phyloP scores from a whole-genome alignment of 306 rosid genomes.

The Dalbergia cochinchinensis region DNA sequence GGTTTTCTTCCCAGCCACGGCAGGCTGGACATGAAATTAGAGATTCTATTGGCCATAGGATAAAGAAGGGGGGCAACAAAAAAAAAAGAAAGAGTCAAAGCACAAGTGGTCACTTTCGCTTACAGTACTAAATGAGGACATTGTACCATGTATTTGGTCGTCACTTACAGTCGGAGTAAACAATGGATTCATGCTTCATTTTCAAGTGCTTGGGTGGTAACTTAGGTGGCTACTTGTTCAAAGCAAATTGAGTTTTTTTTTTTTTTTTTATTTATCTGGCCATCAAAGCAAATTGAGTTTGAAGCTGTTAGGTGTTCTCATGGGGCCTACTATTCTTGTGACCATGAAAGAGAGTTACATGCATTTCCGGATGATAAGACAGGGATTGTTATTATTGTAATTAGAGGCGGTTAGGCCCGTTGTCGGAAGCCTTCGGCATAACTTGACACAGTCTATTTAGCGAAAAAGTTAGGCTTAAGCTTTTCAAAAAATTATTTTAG shows the following conservation, averaged over 20 bases:
- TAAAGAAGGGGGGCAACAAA: background rate
- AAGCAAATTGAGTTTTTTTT: conserved; percentile 18
- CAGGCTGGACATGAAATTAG: background rate
- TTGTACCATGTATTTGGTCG: conserved; percentile 26
- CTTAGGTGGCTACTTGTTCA: conserved; percentile 26
- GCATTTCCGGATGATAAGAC: conserved; percentile 14
- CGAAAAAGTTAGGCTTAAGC: too few relatives aligned
- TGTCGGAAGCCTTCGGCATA: too few relatives aligned
- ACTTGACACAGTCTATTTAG: too few relatives aligned
- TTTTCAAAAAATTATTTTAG: too few relatives aligned
- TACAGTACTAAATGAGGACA: conserved; percentile 19
- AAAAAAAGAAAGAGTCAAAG: background rate
- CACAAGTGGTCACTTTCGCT: conserved; percentile 1
- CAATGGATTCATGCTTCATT: conserved; percentile 42
- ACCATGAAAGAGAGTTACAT: conserved; percentile 15
- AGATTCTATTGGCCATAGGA: background rate
- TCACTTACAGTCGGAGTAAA: conserved; percentile 6
- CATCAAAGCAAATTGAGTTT: too few relatives aligned
- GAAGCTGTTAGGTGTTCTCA: background rate
- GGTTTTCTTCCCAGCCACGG: background rate
- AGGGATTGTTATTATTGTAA: conserved; percentile 29
- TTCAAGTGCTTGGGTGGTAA: conserved; percentile 47
- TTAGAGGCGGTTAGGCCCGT: too few relatives aligned
- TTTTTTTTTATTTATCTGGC: too few relatives aligned
- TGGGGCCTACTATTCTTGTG: conserved; percentile 21